Evolutionary conservation across 2,329 filamentous ascomycete species (phyloP).

Genomic region (Curvularia spicifera): DNA sequence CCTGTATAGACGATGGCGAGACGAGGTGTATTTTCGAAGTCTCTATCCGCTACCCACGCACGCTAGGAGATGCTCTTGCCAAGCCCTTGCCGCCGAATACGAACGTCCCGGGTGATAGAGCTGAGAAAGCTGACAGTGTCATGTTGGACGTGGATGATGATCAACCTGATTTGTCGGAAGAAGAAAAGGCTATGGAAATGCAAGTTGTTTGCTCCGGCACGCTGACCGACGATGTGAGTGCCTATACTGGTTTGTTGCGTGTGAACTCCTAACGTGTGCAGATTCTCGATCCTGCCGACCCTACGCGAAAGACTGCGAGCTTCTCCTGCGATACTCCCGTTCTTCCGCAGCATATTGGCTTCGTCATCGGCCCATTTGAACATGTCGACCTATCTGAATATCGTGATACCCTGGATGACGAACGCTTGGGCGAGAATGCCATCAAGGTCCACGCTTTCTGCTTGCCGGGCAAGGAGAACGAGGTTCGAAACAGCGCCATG

Average conservation of each 20-base stretch:
- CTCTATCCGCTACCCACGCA: slow-evolving; percentile 83
- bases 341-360: slow-evolving; percentile 87
- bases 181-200: slow-evolving; percentile 88
- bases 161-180: slow-evolving; percentile 63
- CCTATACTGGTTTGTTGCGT: neutral
- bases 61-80: slow-evolving; percentile 75
- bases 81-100: slow-evolving; percentile 42
- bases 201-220: slow-evolving; percentile 90
- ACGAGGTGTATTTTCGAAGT: slow-evolving; percentile 87
- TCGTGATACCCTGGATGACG: slow-evolving; percentile 88
- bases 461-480: slow-evolving; percentile 78
- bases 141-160: slow-evolving; percentile 48
- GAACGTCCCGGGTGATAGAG: slow-evolving; percentile 26
- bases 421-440: slow-evolving; percentile 85
- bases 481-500: slow-evolving; percentile 85
- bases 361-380: slow-evolving; percentile 93
- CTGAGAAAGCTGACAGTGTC: slow-evolving; percentile 41
- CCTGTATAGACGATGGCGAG: slow-evolving; percentile 85
- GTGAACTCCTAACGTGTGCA: slow-evolving; percentile 28
- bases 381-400: slow-evolving; percentile 89
- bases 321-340: slow-evolving; percentile 74
- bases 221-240: slow-evolving; percentile 73
- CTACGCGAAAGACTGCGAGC: slow-evolving; percentile 83
- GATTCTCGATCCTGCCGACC: slow-evolving; percentile 74
- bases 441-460: slow-evolving; percentile 92